These are phyloP conservation scores for Aspergillus campestris DNA, from an alignment of 495 filamentous ascomycete species.

Conservation along the genomic window DNA sequence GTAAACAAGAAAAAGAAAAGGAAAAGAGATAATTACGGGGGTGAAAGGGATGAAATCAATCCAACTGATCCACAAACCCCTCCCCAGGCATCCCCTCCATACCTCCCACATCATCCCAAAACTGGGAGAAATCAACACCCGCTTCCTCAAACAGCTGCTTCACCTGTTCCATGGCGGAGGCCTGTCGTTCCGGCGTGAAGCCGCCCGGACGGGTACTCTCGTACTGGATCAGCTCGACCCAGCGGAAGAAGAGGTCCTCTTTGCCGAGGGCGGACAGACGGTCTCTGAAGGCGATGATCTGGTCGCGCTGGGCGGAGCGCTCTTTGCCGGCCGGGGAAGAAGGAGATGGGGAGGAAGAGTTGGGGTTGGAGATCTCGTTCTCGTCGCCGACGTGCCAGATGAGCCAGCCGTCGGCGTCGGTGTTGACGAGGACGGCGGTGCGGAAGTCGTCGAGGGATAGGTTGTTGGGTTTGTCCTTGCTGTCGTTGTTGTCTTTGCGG, in stretches of 20 bases:
- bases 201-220: constrained; percentile 67
- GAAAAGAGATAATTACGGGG: background rate
- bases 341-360: too few species aligned
- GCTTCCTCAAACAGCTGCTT: constrained; percentile 60
- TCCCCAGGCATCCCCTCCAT: constrained; percentile 27
- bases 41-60: background rate
- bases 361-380: constrained; percentile 12
- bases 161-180: constrained; percentile 54
- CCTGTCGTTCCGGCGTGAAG: constrained; percentile 61
- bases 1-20: background rate
- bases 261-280: constrained; percentile 62
- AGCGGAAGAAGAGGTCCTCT: constrained; percentile 75
- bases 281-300: constrained; percentile 65
- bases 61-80: constrained; percentile 37
- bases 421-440: constrained; percentile 56
- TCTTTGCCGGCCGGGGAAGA: constrained; percentile 40
- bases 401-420: constrained; percentile 58
- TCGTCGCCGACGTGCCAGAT: constrained; percentile 47
- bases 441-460: constrained; percentile 46
- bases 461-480: constrained; percentile 42
- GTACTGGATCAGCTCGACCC: constrained; percentile 79
- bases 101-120: constrained; percentile 65
- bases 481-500: constrained; percentile 15
- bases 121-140: constrained; percentile 66
- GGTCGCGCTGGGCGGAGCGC: constrained; percentile 37